Base-by-base conservation (phyloP, 2,329 filamentous ascomycete species). In the Ascochyta clinopodiicola region DNA sequence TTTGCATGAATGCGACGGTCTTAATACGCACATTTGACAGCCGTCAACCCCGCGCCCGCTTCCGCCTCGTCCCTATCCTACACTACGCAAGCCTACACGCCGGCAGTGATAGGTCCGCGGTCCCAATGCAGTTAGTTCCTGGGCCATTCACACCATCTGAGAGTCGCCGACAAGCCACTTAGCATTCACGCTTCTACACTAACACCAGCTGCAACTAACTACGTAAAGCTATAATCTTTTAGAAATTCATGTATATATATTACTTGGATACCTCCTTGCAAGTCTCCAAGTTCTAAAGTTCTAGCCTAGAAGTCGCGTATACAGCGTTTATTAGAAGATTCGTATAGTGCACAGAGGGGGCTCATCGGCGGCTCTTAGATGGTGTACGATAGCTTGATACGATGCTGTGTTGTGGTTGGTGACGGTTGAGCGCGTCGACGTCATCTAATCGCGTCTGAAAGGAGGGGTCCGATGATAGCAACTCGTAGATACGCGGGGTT, bases 381-480 rank as follows among this genome's bases (percentile, higher is more conserved):
- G 17, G 17, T 17, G 17, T 44, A 15, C 22, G 19, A 24, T 38
- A 56, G 42, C 31, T 56, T 34, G 47, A 27, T 38, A 37, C 42
- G 47, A 51, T 47, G 42, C 46, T 35, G 24, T 44, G 34, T 40
- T 46, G 53, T 39, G 47, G 59, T 59, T 56, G 57, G 47, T 53
- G 48, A 43, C 44, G 40, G 46, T 29, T 46, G 42, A 45, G 44
- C 38, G 39, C 36, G 35, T 46, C 58, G 59, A 61, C 59, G 61
- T 64, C 61, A 64, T 56, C 44, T 9, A 22, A 27, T 50, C 45
- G 54, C 37, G 46, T 51, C 15, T 37, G 24, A 37, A 27, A 51
- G 40, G 55, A 55, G 57, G 61, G 59, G 61, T 50, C 59, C 19
- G 19, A 7, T 35, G 50, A 54, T 58, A 45, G 48, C 47, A 52